A percentile compares a stretch with the other conserved stretches of the same genome.
phyloP scores from a whole-genome alignment of 768 basidiomycete species.

The Hydnomerulius pinastri region DNA sequence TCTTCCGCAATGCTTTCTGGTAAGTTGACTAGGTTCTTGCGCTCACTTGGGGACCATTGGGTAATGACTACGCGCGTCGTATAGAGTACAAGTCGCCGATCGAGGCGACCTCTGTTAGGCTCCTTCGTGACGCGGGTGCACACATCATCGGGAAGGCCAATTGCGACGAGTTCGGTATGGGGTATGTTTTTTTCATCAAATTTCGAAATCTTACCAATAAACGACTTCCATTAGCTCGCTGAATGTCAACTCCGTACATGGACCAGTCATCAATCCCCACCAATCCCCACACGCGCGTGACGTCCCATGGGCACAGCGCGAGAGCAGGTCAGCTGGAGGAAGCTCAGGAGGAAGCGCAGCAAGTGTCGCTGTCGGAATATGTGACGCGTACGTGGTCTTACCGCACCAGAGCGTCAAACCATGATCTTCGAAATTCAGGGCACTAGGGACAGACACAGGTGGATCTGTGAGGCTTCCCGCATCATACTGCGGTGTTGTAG shows the following conservation, averaged over 20 bases:
- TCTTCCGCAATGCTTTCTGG: slow-evolving; percentile 75
- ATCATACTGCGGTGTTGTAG: slow-evolving; percentile 89
- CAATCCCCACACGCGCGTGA: slow-evolving; percentile 23
- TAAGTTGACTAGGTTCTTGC: slow-evolving; percentile 27
- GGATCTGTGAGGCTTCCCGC: slow-evolving; percentile 94
- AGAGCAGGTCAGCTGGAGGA: slow-evolving; percentile 77
- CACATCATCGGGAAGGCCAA: slow-evolving; percentile 86
- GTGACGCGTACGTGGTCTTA: slow-evolving; percentile 66
- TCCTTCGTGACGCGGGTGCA: slow-evolving; percentile 62
- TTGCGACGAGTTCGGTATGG: slow-evolving; percentile 99
- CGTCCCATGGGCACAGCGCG: slow-evolving; percentile 29
- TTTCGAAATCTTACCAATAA: too few species aligned
- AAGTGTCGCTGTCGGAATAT: slow-evolving; percentile 84
- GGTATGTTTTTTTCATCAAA: slow-evolving; percentile 47
- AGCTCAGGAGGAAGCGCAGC: slow-evolving; percentile 96
- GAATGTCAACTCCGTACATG: slow-evolving; percentile 72
- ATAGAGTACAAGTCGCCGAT: slow-evolving; percentile 78
- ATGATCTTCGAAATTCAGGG: slow-evolving; percentile 47
- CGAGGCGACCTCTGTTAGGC: slow-evolving; percentile 80
- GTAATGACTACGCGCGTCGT: background rate
- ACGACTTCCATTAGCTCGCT: slow-evolving; percentile 56
- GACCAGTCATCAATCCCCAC: slow-evolving; percentile 80
- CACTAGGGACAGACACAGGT: slow-evolving; percentile 92
- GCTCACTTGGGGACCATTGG: background rate
- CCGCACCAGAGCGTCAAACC: background rate